These are phyloP conservation scores for Haematococcus lacustris DNA, from an alignment of 139 green algal species.

Conservation along the genomic window DNA sequence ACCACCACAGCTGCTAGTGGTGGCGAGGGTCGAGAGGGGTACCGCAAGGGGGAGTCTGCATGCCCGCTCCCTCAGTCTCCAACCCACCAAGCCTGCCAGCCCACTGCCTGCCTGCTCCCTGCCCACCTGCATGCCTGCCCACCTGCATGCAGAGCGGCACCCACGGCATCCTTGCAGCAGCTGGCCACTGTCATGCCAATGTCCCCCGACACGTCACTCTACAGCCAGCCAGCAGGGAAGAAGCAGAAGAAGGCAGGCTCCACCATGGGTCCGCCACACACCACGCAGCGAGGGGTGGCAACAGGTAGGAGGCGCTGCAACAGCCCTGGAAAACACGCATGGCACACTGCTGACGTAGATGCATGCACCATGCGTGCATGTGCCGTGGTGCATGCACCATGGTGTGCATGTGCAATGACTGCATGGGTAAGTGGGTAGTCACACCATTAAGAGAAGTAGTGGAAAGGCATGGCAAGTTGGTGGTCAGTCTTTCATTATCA, in stretches of 20 bases:
- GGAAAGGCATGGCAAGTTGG: no score
- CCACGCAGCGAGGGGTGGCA: not conserved
- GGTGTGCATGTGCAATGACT: no score
- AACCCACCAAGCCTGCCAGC: not conserved
- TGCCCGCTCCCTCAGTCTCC: no score
- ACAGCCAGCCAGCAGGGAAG: slow-evolving; percentile 2
- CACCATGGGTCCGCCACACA: not conserved
- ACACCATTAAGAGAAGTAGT: no score
- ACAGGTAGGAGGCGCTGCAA: not conserved
- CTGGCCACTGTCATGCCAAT: no score
- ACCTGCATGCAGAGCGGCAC: not conserved
- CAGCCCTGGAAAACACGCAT: not conserved
- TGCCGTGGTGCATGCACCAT: not conserved
- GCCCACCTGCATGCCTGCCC: not conserved
- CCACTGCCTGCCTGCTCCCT: not conserved
- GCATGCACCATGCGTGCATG: no score
- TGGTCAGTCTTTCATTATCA: no score
- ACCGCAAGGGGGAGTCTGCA: no score
- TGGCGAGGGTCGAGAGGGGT: no score
- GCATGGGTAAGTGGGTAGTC: no score
- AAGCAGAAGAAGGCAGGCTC: slow-evolving; percentile 8
- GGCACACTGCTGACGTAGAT: no score
- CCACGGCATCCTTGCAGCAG: not conserved
- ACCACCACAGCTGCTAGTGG: no score
- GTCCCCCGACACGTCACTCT: not conserved